These are phyloP conservation scores for Podosphaera xanthii DNA, from an alignment of 2,329 filamentous ascomycete species.

Conservation along the genomic window DNA sequence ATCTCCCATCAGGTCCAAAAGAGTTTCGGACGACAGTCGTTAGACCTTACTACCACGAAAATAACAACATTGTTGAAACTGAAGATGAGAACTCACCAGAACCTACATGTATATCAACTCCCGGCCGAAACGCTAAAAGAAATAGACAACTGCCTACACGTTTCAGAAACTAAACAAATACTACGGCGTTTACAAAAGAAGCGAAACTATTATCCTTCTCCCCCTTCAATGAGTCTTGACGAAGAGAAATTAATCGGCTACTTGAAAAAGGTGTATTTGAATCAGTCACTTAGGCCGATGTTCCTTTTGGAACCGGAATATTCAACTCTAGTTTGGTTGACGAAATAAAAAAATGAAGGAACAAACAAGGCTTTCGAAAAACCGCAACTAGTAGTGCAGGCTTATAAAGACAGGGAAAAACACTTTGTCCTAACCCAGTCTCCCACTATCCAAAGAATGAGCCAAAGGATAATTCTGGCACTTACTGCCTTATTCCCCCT, in stretches of 20 bases:
- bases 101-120: background rate
- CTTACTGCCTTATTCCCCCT: background rate
- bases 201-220: background rate
- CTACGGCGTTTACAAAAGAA: background rate
- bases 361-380: too few relatives aligned
- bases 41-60: background rate
- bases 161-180: background rate
- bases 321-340: background rate
- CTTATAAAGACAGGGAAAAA: background rate
- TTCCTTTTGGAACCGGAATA: background rate
- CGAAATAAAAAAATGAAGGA: too few relatives aligned
- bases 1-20: background rate
- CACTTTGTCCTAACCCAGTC: background rate
- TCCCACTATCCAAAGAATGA: background rate
- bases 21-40: background rate
- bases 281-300: background rate
- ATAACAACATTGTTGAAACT: background rate
- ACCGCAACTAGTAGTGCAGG: background rate
- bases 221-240: background rate
- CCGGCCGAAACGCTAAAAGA: background rate
- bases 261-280: background rate
- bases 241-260: background rate
- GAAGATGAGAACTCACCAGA: background rate
- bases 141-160: background rate
- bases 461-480: background rate